Conservation (phyloP, 305 asterid species). For the Stenogyne calaminthoides region DNA sequence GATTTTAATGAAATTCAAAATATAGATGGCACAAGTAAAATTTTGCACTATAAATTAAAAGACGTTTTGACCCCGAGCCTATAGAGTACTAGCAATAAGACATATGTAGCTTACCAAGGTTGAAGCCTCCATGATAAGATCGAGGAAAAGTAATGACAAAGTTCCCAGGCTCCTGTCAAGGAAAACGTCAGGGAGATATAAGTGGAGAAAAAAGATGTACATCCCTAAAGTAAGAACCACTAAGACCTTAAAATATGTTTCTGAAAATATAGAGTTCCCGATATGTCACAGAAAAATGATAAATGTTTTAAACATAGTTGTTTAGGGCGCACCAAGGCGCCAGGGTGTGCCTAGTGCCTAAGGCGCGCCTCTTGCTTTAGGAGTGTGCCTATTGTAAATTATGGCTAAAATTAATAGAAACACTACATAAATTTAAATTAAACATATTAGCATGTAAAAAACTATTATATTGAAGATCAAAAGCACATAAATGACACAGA, state of each 20-base stretch:
- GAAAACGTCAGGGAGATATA: conserved; percentile 26
- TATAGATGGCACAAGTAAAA: not conserved
- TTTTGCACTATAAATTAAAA: conserved; percentile 2
- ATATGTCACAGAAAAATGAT: not conserved
- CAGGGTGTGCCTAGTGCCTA: no score
- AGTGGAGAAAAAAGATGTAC: not conserved
- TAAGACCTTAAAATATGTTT: not conserved
- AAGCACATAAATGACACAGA: no score
- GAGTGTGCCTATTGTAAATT: no score
- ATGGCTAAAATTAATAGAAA: no score
- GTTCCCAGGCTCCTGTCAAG: conserved; percentile 93
- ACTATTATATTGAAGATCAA: no score
- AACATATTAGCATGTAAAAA: no score
- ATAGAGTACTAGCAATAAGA: conserved; percentile 13
- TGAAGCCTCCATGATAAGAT: conserved; percentile 98
- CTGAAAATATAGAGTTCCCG: conserved; percentile 6
- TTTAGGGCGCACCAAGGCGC: no score
- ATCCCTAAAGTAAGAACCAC: conserved; percentile 10
- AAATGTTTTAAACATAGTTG: not conserved
- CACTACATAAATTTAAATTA: no score
- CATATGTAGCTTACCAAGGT: conserved; percentile 67
- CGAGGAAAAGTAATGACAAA: conserved; percentile 94
- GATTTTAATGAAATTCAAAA: no score
- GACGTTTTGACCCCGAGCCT: conserved; percentile 20
- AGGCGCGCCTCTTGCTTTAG: no score